Conservation (phyloP, 2,329 filamentous ascomycete species). For the Xylaria sp. region DNA sequence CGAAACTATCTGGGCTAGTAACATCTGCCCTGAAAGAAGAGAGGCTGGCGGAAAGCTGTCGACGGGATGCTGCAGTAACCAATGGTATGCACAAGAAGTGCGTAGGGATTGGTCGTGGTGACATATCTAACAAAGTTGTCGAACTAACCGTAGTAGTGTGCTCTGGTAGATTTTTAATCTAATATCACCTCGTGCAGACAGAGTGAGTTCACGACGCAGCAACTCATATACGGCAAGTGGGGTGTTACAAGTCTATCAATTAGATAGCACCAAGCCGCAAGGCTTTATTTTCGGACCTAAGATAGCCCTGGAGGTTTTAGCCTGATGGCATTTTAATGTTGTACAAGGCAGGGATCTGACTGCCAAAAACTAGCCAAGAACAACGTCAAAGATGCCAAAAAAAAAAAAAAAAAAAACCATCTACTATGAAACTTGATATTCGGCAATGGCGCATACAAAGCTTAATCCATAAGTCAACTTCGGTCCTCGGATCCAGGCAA, state of each 20-base stretch:
- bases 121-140: slow-evolving; percentile 47
- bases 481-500: neutral
- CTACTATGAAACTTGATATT: slow-evolving; percentile 1
- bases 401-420: neutral
- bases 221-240: neutral
- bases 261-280: neutral
- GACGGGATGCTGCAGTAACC: slow-evolving; percentile 66
- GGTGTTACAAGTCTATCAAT: neutral
- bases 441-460: neutral
- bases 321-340: neutral
- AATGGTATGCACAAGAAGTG: slow-evolving; percentile 84
- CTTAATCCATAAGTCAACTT: neutral
- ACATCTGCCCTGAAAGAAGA: slow-evolving; percentile 70
- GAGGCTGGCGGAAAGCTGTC: slow-evolving; percentile 73
- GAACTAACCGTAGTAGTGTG: neutral
- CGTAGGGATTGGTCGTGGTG: slow-evolving; percentile 61
- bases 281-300: neutral
- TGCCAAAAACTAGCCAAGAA: slow-evolving; percentile 11
- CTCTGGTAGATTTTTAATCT: neutral
- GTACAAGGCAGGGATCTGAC: slow-evolving; percentile 27
- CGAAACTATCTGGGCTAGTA: slow-evolving; percentile 55
- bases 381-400: slow-evolving; percentile 9
- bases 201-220: neutral
- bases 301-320: neutral
- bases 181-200: neutral